A percentile compares a stretch with the other conserved stretches of the same genome.
Conservation (phyloP, 2,329 filamentous ascomycete genomes). For the Phyllachora maydis region DNA sequence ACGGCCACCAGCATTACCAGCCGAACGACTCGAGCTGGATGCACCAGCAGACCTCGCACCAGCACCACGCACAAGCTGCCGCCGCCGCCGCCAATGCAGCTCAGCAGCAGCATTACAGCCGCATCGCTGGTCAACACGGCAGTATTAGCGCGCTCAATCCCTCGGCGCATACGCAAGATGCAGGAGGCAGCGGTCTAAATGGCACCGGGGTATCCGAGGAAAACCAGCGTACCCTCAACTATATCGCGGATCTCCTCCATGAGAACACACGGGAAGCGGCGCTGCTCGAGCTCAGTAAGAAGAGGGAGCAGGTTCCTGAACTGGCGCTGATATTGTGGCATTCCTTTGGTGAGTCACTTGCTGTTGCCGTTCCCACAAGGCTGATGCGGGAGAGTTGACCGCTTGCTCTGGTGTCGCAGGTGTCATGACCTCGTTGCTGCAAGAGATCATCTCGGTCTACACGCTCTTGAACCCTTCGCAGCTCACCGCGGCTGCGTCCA, state of each 20-base stretch:
- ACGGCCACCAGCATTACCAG: conserved; percentile 46
- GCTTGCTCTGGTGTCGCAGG: no score
- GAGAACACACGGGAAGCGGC: conserved; percentile 76
- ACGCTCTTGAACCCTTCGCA: conserved; percentile 91
- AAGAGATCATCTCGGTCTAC: conserved; percentile 98
- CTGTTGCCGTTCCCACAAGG: no score
- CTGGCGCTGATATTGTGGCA: conserved; percentile 94
- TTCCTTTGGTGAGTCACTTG: no score
- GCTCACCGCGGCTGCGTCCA: conserved; percentile 90
- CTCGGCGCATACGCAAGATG: conserved; percentile 30
- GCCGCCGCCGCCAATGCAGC: conserved; percentile 30
- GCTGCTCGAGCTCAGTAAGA: conserved; percentile 90
- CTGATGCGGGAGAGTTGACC: no score
- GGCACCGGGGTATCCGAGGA: conserved; percentile 85
- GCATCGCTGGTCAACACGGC: conserved; percentile 47
- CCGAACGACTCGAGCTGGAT: conserved; percentile 45
- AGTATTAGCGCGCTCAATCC: conserved; percentile 21
- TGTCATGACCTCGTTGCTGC: conserved; percentile 92
- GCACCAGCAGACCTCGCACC: conserved; percentile 41
- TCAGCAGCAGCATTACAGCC: conserved; percentile 48
- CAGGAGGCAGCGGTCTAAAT: no score
- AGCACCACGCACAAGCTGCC: conserved; percentile 33
- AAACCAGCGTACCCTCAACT: conserved; percentile 78
- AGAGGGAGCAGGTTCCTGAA: conserved; percentile 93
- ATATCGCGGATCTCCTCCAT: conserved; percentile 80